These are phyloP conservation scores for Desmodesmus armatus DNA, from an alignment of 139 green algal species.

Conservation along the genomic window DNA sequence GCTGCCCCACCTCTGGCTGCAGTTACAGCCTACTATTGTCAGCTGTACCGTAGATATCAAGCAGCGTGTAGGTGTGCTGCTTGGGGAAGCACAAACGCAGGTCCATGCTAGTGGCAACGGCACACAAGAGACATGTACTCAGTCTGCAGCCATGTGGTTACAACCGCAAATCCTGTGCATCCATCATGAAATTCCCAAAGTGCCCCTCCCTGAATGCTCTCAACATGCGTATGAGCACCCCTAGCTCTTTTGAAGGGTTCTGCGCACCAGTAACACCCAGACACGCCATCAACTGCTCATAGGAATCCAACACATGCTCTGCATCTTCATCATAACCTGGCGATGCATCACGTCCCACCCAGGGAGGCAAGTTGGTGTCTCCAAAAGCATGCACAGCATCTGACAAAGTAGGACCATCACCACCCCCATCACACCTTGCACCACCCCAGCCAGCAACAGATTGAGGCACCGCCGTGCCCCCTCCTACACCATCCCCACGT, in stretches of 20 bases:
- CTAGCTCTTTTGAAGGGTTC: slow-evolving; percentile 21
- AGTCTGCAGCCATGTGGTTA: too few relatives aligned
- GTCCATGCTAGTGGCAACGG: too few relatives aligned
- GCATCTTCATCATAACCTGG: neutral
- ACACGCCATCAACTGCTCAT: neutral
- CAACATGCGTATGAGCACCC: slow-evolving; percentile 28
- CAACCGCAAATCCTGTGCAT: too few relatives aligned
- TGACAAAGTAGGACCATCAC: neutral
- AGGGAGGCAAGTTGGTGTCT: too few relatives aligned
- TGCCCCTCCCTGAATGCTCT: slow-evolving; percentile 38
- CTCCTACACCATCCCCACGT: neutral
- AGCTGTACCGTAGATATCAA: too few relatives aligned
- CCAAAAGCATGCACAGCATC: neutral
- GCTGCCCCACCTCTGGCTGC: too few relatives aligned
- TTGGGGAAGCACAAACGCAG: too few relatives aligned
- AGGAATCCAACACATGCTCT: neutral
- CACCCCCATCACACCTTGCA: neutral
- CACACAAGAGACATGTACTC: too few relatives aligned
- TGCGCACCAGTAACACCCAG: slow-evolving; percentile 20
- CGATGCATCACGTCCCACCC: neutral
- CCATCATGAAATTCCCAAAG: slow-evolving; percentile 45
- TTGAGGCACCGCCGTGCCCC: too few relatives aligned
- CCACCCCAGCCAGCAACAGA: neutral
- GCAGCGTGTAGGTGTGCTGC: too few relatives aligned
- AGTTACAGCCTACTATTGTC: too few relatives aligned